Evolutionary conservation across 2,329 filamentous ascomycete species (phyloP).

Genomic region (Daldinia eschscholtzii): DNA sequence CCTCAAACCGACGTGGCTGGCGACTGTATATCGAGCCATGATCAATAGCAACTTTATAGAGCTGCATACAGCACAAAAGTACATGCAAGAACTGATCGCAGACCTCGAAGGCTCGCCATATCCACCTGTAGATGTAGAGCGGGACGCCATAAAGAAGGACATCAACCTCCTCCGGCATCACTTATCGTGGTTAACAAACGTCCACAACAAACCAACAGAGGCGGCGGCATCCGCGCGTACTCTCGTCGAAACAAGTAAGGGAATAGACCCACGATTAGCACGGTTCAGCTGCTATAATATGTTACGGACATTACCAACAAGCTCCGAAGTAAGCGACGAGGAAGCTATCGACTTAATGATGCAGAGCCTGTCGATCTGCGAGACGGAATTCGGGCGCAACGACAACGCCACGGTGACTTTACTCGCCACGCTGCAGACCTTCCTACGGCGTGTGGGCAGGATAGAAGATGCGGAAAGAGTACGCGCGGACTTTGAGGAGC

Average conservation of each 20-base stretch:
- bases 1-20: slow-evolving; percentile 38
- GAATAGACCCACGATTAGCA: slow-evolving; percentile 29
- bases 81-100: slow-evolving; percentile 27
- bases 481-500: slow-evolving; percentile 29
- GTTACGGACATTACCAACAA: slow-evolving; percentile 33
- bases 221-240: slow-evolving; percentile 24
- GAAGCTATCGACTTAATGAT: slow-evolving; percentile 34
- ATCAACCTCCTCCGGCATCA: slow-evolving; percentile 25
- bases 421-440: slow-evolving; percentile 32
- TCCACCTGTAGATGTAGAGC: not conserved
- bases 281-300: slow-evolving; percentile 41
- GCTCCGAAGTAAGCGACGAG: slow-evolving; percentile 21
- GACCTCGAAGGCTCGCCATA: slow-evolving; percentile 19
- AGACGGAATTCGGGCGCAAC: slow-evolving; percentile 29
- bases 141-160: slow-evolving; percentile 17
- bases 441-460: slow-evolving; percentile 23
- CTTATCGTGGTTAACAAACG: slow-evolving; percentile 27
- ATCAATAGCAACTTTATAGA: slow-evolving; percentile 40
- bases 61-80: slow-evolving; percentile 8
- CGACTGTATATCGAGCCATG: slow-evolving; percentile 38
- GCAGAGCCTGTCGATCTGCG: slow-evolving; percentile 29
- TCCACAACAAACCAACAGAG: slow-evolving; percentile 35
- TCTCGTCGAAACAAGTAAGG: slow-evolving; percentile 6
- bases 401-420: slow-evolving; percentile 38
- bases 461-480: slow-evolving; percentile 29